Evolutionary conservation across 371 early-diverging fungal species (phyloP), one percentile per base, ranked within the genome.

Genomic region (Mucor mucedo): DNA sequence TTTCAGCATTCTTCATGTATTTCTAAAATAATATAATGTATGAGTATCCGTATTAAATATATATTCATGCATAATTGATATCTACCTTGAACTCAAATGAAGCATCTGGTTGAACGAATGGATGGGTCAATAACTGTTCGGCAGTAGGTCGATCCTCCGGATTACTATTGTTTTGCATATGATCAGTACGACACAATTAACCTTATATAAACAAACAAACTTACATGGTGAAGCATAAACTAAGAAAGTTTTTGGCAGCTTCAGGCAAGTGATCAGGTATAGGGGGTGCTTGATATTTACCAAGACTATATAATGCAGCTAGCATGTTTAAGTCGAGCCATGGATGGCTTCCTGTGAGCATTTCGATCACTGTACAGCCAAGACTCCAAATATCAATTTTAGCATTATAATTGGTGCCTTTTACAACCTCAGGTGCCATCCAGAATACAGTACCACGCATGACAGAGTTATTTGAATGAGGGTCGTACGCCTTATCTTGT

Each of bases 361-460:
- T 98, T 82, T 98, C 98, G 38, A 96, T 89, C 0, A 95, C 90
- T n/a, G 97, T 86, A 73, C 98, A 98, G 7, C 97, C 98, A 33
- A 98, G 79, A 73, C 82, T 81, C 80, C 91, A 93, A 40, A 93
- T 90, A 66, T 93, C 92, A 10, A 89, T 84, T 63, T 89, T 91
- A 49, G 89, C 90, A 60, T 91, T 87, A 53, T 93, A 93, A 16
- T 82, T 91, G 38, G 91, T 85, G 30, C 87, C 87, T 16, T 86
- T 86, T 7, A 93, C 93, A 14, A 95, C 94, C 74, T 97, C 98
- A 35, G 98, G 98, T 21, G 98, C 96, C 95, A 97, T 96, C 90
- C 95, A 94, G 61, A 83, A 87, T 35, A 92, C 83, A 7, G 93
- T 86, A n/a, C 76, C 77, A 58, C 76, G 65, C 82, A 78, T 78